phyloP scores from a whole-genome alignment of 176 grass and related monocot genomes.

The Oryza punctata region DNA sequence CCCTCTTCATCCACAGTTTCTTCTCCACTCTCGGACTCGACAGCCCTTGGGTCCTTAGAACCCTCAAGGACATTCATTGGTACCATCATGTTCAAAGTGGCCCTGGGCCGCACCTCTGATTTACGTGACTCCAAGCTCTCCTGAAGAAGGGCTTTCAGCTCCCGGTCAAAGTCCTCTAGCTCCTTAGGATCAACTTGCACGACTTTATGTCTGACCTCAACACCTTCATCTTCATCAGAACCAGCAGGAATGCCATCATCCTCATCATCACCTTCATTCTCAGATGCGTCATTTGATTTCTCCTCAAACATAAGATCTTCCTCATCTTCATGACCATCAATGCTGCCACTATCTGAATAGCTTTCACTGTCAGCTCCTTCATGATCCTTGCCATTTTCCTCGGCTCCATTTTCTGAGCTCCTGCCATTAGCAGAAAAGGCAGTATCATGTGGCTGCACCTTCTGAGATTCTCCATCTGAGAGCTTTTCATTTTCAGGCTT shows the following conservation, averaged over 20 bases:
- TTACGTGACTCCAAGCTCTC: conserved; percentile 94
- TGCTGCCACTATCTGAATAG: conserved; percentile 84
- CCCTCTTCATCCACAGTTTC: conserved; percentile 92
- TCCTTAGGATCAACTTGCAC: conserved; percentile 86
- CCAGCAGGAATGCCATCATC: conserved; percentile 69
- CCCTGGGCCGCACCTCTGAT: conserved; percentile 74
- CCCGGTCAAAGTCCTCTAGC: conserved; percentile 93
- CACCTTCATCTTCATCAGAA: conserved; percentile 91
- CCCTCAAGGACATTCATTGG: conserved; percentile 96
- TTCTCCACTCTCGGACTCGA: conserved; percentile 84
- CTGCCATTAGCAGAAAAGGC: conserved; percentile 47
- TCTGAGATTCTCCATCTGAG: conserved; percentile 64
- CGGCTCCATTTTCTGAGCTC: conserved; percentile 54
- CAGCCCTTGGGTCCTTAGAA: conserved; percentile 56
- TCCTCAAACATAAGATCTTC: conserved; percentile 84
- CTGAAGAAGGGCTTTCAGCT: conserved; percentile 89
- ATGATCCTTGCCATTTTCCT: conserved; percentile 69
- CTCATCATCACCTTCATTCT: conserved; percentile 85
- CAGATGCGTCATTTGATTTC: conserved; percentile 79
- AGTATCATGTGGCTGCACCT: conserved; percentile 45
- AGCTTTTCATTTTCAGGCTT: conserved; percentile 66
- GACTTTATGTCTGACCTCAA: conserved; percentile 80
- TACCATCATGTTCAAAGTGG: conserved; percentile 93
- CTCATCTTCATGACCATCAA: conserved; percentile 76
- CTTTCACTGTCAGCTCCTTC: conserved; percentile 76